Percentiles rank a stretch among this genome's conserved stretches.
Evolutionary conservation across 192 early-diverging fungal genomes (phyloP).

Genomic region (Backusella circina): DNA sequence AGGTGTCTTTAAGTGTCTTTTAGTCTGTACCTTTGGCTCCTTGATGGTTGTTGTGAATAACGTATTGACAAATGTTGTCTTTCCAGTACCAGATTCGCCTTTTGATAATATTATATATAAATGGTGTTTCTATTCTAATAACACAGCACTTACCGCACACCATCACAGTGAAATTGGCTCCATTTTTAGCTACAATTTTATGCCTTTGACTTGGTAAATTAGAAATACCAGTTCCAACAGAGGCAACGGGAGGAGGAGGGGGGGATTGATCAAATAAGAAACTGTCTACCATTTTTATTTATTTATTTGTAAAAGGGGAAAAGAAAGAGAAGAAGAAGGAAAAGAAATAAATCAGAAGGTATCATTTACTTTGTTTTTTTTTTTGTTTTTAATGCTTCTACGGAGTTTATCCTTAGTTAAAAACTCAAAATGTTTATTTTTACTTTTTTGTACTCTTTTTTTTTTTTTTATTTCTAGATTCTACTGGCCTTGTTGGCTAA

Average conservation of each 20-base stretch:
- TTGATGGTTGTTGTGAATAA: constrained; percentile 80
- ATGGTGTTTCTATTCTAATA: not conserved
- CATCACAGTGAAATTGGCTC: constrained; percentile 96
- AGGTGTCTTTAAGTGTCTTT: constrained; percentile 86
- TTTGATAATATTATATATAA: not conserved
- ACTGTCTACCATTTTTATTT: not conserved
- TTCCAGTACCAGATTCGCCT: constrained; percentile 95
- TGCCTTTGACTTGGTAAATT: constrained; percentile 92
- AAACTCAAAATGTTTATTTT: not conserved
- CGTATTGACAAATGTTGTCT: constrained; percentile 97
- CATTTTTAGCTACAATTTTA: constrained; percentile 85
- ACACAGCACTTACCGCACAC: constrained; percentile 73
- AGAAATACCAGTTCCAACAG: constrained; percentile 73
- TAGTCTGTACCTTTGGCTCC: constrained; percentile 25
- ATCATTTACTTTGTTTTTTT: not conserved
- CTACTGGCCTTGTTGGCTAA: constrained; percentile 19
- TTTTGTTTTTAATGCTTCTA: no score
- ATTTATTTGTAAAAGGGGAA: not conserved
- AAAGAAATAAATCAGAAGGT: not conserved
- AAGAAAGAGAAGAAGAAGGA: not conserved
- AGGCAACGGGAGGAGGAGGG: constrained; percentile 9
- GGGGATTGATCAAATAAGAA: not conserved
- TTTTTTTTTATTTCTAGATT: not conserved
- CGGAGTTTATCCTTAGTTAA: not conserved
- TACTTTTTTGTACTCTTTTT: not conserved